Evolutionary conservation across 1,284 basidiomycete genomes (phyloP).

Genomic region (Rhodofomes roseus): DNA sequence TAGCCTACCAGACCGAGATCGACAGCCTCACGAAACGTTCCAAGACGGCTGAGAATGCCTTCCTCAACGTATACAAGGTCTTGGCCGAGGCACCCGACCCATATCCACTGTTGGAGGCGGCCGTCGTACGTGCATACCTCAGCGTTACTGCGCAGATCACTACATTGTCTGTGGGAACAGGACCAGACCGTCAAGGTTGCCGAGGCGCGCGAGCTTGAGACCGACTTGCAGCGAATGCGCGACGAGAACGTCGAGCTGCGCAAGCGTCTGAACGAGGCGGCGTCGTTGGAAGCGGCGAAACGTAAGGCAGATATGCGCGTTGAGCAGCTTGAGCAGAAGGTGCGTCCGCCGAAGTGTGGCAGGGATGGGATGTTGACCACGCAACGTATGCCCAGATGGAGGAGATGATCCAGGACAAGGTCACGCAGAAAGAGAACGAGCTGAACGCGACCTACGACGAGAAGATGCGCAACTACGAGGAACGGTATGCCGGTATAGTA

Average conservation of each 20-base stretch:
- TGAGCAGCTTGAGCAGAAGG: conserved; percentile 83
- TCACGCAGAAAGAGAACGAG: conserved; percentile 90
- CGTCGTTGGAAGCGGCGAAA: conserved; percentile 67
- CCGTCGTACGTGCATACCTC: conserved; percentile 60
- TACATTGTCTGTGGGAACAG: conserved; percentile 32
- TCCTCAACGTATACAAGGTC: conserved; percentile 91
- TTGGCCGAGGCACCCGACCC: conserved; percentile 95
- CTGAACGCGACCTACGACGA: conserved; percentile 96
- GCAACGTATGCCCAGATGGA: conserved; percentile 70
- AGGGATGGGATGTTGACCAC: too few species aligned
- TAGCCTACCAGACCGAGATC: conserved; percentile 95
- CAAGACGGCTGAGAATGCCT: conserved; percentile 89
- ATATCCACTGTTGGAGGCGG: conserved; percentile 91
- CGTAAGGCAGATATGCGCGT: conserved; percentile 72
- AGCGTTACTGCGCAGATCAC: not conserved
- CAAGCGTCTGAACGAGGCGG: conserved; percentile 63
- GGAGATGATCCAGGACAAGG: conserved; percentile 79
- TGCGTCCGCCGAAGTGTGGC: conserved; percentile 27
- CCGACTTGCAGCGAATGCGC: conserved; percentile 64
- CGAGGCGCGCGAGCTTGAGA: conserved; percentile 73
- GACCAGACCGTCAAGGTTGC: conserved; percentile 88
- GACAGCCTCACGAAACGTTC: conserved; percentile 91
- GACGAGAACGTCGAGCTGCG: conserved; percentile 81
- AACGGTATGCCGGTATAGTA: conserved; percentile 56
- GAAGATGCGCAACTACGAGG: conserved; percentile 90